Evolutionary conservation across 2,329 filamentous ascomycete species (phyloP), one percentile per base, ranked within the genome.

Genomic region (Paracamarosporium sp.): DNA sequence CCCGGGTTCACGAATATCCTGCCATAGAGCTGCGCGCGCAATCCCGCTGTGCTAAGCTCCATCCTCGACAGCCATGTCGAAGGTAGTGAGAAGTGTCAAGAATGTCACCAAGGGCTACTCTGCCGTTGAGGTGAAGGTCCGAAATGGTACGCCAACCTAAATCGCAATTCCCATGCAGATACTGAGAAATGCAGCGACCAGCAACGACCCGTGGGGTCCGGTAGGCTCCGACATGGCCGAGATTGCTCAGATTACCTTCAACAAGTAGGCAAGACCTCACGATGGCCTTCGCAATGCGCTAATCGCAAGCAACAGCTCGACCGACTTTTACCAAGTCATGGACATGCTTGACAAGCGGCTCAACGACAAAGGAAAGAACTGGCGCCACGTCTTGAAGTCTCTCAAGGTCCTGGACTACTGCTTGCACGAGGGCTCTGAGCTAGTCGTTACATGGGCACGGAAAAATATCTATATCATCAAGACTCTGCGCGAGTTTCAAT

Each of bases 31-130:
- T 12, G 48, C 48, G 36, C 36, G 48, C 48, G 35, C 36, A 9
- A 24, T 17, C 15, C 28, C 48, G 36, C 27, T 24, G 48, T 27
- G 36, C 40, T 31, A 36, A 57, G 50, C 59, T 45, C 44, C 55
- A 47, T 45, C 53, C 41, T 61, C 44, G 36, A 58, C 60, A 62
- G 84, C 74, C 62, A 99, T 99, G 95, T 97, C 94, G 59, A 96
- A 96, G 82, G 93, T 98, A 77, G 92, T 98, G 76, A 88, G 95
- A 80, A 96, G 92, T 77, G 93, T 98, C 73, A 98, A 97, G 83
- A 99, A 98, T 84, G 94, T 99, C 80, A 98, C 95, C 78, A 99
- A 98, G 83, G 95, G 95, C 70, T 99, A 99, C 78, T 97, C 94
- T 33, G 89, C 86, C 66, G 92, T 96, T 71, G 94, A 99, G 84